These are phyloP conservation scores for Monosporascus sp. DNA, from an alignment of 2,329 filamentous ascomycete species.

Conservation along the genomic window DNA sequence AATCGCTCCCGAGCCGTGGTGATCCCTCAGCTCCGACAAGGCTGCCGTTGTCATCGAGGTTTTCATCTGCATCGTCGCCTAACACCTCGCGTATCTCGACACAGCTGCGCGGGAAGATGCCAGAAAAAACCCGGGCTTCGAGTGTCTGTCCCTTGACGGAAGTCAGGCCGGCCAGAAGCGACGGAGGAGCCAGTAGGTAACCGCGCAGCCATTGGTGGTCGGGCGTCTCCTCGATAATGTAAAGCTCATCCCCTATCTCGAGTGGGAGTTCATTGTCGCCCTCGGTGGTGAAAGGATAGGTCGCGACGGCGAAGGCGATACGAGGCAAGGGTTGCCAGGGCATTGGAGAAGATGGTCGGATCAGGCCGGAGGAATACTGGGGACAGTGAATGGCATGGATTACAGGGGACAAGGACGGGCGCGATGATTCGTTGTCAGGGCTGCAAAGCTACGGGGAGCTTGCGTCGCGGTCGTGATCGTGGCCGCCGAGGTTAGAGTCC, in stretches of 20 bases:
- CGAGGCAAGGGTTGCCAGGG: conserved; percentile 95
- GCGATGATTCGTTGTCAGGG: too few species aligned
- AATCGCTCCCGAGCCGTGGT: conserved; percentile 39
- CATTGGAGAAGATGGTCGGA: conserved; percentile 50
- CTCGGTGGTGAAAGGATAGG: conserved; percentile 84
- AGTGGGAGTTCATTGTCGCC: conserved; percentile 88
- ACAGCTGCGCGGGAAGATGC: conserved; percentile 91
- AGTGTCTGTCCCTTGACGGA: conserved; percentile 88
- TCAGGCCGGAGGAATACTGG: conserved; percentile 11
- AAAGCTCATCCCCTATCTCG: conserved; percentile 96
- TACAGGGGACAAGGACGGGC: too few species aligned
- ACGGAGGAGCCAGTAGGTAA: conserved; percentile 91
- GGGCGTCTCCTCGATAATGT: conserved; percentile 95
- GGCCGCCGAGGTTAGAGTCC: too few species aligned
- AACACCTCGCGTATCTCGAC: conserved; percentile 93
- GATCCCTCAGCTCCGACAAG: conserved; percentile 25
- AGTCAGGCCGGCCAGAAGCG: conserved; percentile 84
- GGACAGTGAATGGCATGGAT: conserved; percentile 27
- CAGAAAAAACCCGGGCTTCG: conserved; percentile 95
- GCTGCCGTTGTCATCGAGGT: conserved; percentile 34
- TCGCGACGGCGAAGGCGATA: conserved; percentile 97
- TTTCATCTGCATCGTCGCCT: conserved; percentile 59
- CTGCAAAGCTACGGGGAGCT: too few species aligned
- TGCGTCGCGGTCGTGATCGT: too few species aligned
- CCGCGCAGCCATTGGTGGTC: conserved; percentile 91